Evolutionary conservation across 2,329 filamentous ascomycete species (phyloP).

Genomic region (Pseudocercospora crystallina): DNA sequence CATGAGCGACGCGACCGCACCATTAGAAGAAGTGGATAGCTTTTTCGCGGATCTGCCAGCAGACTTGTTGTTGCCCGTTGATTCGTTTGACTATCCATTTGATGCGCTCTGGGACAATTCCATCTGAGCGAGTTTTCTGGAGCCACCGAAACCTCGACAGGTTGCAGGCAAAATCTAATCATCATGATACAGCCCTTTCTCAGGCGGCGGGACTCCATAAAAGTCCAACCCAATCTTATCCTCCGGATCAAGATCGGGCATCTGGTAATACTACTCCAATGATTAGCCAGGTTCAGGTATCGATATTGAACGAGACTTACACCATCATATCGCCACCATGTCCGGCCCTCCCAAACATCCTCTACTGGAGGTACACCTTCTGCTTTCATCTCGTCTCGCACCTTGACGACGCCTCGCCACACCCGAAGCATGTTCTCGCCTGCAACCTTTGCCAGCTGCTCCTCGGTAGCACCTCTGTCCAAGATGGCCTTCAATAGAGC

Average conservation of each 20-base stretch:
- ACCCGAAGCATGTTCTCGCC: slow-evolving; percentile 42
- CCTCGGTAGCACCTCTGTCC: slow-evolving; percentile 41
- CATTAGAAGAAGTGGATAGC: too few species aligned
- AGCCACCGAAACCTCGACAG: too few species aligned
- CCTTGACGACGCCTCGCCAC: slow-evolving; percentile 27
- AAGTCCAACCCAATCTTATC: slow-evolving; percentile 35
- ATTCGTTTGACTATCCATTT: slow-evolving; percentile 13
- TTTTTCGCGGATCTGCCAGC: too few species aligned
- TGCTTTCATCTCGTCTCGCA: slow-evolving; percentile 33
- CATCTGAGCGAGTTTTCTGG: neutral
- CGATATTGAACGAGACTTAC: slow-evolving; percentile 11
- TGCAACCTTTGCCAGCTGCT: slow-evolving; percentile 38
- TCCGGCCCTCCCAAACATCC: slow-evolving; percentile 37
- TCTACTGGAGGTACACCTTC: slow-evolving; percentile 37
- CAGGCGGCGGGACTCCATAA: slow-evolving; percentile 30
- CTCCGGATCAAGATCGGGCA: slow-evolving; percentile 37
- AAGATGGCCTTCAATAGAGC: slow-evolving; percentile 37
- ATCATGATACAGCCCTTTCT: slow-evolving; percentile 24
- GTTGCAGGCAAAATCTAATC: neutral
- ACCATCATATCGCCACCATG: slow-evolving; percentile 37
- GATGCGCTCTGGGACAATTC: slow-evolving; percentile 16
- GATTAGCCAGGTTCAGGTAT: neutral
- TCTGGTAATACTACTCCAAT: slow-evolving; percentile 24
- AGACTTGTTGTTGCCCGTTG: slow-evolving; percentile 10
- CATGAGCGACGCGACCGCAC: too few species aligned